Conservation (phyloP, 139 green algal genomes). For the Auxenochlorella pyrenoidosa region DNA sequence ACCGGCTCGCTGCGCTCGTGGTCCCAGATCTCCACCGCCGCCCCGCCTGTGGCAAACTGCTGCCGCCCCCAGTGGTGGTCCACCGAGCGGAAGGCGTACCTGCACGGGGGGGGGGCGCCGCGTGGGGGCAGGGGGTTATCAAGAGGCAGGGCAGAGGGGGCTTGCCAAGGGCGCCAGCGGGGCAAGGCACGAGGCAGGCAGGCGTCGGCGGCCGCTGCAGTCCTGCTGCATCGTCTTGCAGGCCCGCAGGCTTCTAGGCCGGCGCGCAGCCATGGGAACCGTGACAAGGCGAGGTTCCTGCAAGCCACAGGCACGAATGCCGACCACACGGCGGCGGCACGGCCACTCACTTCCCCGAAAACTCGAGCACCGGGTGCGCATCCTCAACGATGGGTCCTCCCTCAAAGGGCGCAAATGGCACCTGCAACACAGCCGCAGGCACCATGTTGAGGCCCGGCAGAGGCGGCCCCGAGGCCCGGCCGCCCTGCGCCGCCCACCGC, state of each 20-base stretch:
- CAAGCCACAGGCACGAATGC: no score
- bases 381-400: constrained; percentile 69
- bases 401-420: constrained; percentile 85
- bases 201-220: no score
- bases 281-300: no score
- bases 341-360: constrained; percentile 42
- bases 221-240: no score
- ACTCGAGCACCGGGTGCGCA: constrained; percentile 74
- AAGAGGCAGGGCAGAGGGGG: no score
- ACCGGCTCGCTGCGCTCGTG: constrained; percentile 87
- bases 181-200: no score
- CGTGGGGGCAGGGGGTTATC: not conserved
- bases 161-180: no score
- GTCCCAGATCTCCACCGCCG: constrained; percentile 93
- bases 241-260: no score
- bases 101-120: not conserved
- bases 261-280: no score
- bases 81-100: constrained; percentile 74
- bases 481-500: not conserved
- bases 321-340: not conserved
- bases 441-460: not conserved
- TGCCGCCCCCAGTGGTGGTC: constrained; percentile 87
- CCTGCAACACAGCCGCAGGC: not conserved
- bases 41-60: constrained; percentile 89
- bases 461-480: not conserved